These are phyloP conservation scores for Penicillium diatomitis DNA, from an alignment of 495 filamentous ascomycete species.

Conservation along the genomic window DNA sequence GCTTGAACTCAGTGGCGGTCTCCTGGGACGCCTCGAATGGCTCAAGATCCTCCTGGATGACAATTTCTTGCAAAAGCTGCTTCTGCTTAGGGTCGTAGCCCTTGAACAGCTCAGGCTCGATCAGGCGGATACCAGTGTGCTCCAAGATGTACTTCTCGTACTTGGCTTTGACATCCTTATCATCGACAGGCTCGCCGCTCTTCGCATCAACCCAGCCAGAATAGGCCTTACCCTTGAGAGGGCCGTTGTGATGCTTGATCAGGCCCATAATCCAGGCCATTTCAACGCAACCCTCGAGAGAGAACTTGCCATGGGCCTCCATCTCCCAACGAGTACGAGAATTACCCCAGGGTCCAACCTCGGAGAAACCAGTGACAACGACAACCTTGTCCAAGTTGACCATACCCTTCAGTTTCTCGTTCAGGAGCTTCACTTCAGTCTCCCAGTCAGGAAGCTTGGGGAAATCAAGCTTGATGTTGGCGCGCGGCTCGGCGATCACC, in stretches of 20 bases:
- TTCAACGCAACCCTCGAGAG: slow-evolving; percentile 93
- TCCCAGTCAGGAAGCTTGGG: slow-evolving; percentile 86
- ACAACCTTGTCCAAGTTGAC: slow-evolving; percentile 96
- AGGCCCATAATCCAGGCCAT: slow-evolving; percentile 99
- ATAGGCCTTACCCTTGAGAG: slow-evolving; percentile 92
- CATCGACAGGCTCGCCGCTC: slow-evolving; percentile 88
- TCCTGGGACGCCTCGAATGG: slow-evolving; percentile 97
- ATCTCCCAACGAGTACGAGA: slow-evolving; percentile 98
- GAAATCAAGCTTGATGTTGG: slow-evolving; percentile 97
- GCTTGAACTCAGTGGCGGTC: slow-evolving; percentile 93
- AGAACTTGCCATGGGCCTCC: slow-evolving; percentile 95
- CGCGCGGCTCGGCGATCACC: slow-evolving; percentile 83
- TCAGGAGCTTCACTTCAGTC: slow-evolving; percentile 78
- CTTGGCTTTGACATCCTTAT: slow-evolving; percentile 93
- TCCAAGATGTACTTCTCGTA: slow-evolving; percentile 96
- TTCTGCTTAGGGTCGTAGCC: slow-evolving; percentile 98
- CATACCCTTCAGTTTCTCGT: slow-evolving; percentile 86
- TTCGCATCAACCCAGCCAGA: slow-evolving; percentile 96
- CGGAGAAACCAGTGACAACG: slow-evolving; percentile 92
- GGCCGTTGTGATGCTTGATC: slow-evolving; percentile 98
- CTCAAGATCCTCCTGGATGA: slow-evolving; percentile 91
- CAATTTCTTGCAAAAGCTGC: slow-evolving; percentile 93
- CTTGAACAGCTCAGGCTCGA: slow-evolving; percentile 93
- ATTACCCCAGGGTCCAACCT: slow-evolving; percentile 97
- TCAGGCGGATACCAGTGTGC: slow-evolving; percentile 93